A percentile compares a stretch with the other conserved stretches of the same genome.
Conservation (phyloP, 176 grass and related monocot species). For the Coix lacrymajobi region DNA sequence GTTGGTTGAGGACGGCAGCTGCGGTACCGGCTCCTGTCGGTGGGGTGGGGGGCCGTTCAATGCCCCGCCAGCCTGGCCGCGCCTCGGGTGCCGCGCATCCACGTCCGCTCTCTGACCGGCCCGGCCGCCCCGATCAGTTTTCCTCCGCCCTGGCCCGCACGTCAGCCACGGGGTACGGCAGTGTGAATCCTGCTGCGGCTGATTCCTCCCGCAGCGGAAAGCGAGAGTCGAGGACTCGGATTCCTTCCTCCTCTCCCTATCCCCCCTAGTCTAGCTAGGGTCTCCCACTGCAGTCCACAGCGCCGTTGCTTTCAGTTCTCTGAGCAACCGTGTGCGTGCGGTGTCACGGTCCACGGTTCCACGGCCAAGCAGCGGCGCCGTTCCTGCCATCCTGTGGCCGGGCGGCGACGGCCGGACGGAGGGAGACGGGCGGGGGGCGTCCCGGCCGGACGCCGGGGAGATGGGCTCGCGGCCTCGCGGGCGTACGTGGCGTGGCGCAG, state of each 20-base stretch:
- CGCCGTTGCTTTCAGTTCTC: background rate
- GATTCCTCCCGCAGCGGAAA: background rate
- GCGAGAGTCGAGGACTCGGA: background rate
- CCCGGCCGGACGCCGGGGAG: background rate
- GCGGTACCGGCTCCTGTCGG: conserved; percentile 34
- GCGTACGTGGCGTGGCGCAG: background rate
- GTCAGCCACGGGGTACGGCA: background rate
- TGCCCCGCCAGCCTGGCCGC: conserved; percentile 29
- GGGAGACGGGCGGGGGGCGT: background rate
- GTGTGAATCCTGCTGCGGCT: background rate
- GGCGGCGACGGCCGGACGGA: background rate
- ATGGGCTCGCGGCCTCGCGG: no score
- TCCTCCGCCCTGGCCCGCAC: background rate
- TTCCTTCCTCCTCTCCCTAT: no score
- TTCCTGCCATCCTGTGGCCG: background rate
- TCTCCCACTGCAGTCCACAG: background rate
- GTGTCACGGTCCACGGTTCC: background rate
- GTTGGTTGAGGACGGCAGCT: conserved; percentile 12
- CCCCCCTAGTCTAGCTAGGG: no score
- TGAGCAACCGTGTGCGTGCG: background rate
- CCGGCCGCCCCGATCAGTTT: no score
- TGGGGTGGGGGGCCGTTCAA: conserved; percentile 26
- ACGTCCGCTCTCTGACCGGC: background rate
- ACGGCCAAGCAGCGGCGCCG: background rate
- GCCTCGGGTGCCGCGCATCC: conserved; percentile 14